Percentiles rank a stretch among this genome's conserved stretches.
These are phyloP conservation scores for Rhynchosporium agropyri DNA, from an alignment of 2,329 filamentous ascomycete species.

Conservation along the genomic window DNA sequence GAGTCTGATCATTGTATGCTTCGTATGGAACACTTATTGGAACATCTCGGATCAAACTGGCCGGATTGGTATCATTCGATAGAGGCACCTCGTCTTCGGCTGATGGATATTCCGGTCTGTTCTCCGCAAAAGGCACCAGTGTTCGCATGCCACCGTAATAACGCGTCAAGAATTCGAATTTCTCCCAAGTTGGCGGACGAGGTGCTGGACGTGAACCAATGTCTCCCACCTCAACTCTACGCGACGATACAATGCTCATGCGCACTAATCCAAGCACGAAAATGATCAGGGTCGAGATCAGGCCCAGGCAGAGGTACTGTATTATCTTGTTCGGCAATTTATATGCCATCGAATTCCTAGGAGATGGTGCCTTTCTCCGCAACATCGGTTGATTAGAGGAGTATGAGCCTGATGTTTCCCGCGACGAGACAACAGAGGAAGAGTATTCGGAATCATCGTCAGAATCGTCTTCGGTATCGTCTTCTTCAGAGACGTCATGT, in stretches of 20 bases:
- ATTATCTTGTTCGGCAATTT: constrained; percentile 70
- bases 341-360: constrained; percentile 30
- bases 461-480: constrained; percentile 48
- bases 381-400: constrained; percentile 40
- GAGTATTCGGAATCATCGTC: constrained; percentile 45
- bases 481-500: constrained; percentile 49
- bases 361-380: constrained; percentile 33
- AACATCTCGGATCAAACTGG: constrained; percentile 45
- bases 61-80: constrained; percentile 43
- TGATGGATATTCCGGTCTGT: constrained; percentile 79
- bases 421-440: constrained; percentile 38
- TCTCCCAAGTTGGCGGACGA: constrained; percentile 75
- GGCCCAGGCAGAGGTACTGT: constrained; percentile 73
- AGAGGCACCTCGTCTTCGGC: constrained; percentile 59
- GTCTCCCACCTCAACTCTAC: constrained; percentile 57
- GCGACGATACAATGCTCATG: constrained; percentile 72
- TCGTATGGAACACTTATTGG: constrained; percentile 59
- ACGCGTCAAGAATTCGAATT: constrained; percentile 79
- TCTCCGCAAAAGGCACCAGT: constrained; percentile 65
- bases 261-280: constrained; percentile 78
- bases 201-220: constrained; percentile 62
- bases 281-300: constrained; percentile 70
- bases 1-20: constrained; percentile 60
- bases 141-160: constrained; percentile 88
- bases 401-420: constrained; percentile 40